Evolutionary conservation across 2,329 filamentous ascomycete species (phyloP), one percentile per base, ranked within the genome.

Genomic region (Didymella pinodella): DNA sequence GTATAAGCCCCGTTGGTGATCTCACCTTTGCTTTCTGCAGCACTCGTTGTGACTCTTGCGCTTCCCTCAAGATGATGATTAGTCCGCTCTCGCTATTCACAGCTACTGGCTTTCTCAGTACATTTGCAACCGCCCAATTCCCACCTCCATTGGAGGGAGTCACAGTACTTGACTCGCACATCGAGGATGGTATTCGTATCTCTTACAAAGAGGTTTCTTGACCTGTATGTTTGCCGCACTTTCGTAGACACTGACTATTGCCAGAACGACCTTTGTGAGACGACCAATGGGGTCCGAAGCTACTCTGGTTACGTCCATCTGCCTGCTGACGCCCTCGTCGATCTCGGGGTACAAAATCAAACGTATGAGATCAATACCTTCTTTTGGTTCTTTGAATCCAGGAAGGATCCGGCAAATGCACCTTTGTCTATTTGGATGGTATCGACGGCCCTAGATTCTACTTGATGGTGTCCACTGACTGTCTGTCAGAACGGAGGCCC

Each of bases 231-330:
- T 11, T n/a, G 22, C 14, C 16, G 10, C 0, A 38, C 8, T 28
- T 26, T 25, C 14, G 12, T 40, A 3, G 18, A 7, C 10, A 31
- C 57, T 59, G n/a, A 57, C 10, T 7, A 34, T 1, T n/a, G n/a
- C 2, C 14, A 75, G 73, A 75, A 69, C 20, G 64, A 75, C 18
- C 80, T 87, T 20, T 88, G 85, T 69, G 85, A 87, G 72, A 85
- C 84, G 1, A 86, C 83, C 0, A 77, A 80, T 10, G 81, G 81
- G 8, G 84, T 87, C 44, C 82, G 80, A 63, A 83, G 81, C 31
- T 90, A 87, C 73, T 82, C 83, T 0, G 86, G 86, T 32, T 88
- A 87, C 62, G 82, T 88, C 14, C 82, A 85, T 70, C 78, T 88
- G 4, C 84, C 84, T 1, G 79, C 81, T 2, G 78, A 78, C 28